Conservation (phyloP, 176 grass and related monocot species). For the Carex kokanica region DNA sequence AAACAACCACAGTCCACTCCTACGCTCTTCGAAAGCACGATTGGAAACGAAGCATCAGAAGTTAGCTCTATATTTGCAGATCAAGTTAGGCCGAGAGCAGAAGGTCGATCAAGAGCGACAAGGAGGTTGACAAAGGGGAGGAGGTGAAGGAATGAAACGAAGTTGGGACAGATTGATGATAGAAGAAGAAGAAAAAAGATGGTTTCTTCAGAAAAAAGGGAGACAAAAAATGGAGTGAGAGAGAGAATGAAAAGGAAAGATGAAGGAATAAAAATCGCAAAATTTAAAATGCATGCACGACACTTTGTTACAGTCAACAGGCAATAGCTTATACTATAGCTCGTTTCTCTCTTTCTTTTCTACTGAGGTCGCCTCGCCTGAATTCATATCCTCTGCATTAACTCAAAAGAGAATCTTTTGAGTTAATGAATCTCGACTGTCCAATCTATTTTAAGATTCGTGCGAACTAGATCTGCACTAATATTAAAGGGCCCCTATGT, state of each 20-base stretch:
- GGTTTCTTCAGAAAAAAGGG: background rate
- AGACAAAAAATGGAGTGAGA: background rate
- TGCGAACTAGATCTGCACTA: too few relatives aligned
- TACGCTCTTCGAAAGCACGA: background rate
- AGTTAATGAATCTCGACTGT: too few relatives aligned
- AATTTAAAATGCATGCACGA: conserved; percentile 37
- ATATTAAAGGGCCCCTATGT: too few relatives aligned
- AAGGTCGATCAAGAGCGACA: background rate
- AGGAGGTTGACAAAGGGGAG: background rate
- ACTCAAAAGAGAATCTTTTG: too few relatives aligned
- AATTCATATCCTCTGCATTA: too few relatives aligned
- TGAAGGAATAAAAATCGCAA: conserved; percentile 1
- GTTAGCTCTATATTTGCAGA: background rate
- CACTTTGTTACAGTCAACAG: background rate
- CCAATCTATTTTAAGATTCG: too few relatives aligned
- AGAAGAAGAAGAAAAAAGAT: background rate
- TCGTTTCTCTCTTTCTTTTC: background rate
- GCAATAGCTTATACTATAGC: too few relatives aligned
- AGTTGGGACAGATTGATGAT: background rate
- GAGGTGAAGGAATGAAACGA: background rate
- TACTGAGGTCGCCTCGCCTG: conserved; percentile 1
- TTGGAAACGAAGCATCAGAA: background rate
- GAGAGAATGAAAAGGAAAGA: background rate
- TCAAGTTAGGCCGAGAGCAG: background rate
- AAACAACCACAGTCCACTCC: background rate